Percentiles rank a stretch among this genome's conserved stretches.
phyloP scores from a whole-genome alignment of 192 early-diverging fungal genomes.

The Podochytrium sp. region DNA sequence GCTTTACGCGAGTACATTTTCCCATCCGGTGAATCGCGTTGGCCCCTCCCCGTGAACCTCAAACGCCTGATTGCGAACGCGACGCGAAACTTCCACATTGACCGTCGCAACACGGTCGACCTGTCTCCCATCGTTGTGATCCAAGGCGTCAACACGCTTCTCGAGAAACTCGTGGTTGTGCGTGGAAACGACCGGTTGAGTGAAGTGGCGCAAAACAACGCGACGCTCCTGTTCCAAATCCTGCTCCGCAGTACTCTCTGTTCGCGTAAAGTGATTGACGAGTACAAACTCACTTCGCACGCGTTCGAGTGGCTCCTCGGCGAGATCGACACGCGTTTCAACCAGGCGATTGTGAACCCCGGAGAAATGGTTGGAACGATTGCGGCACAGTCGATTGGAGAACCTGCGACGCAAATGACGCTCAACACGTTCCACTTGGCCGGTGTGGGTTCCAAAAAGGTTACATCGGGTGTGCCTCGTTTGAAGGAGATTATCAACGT shows the following conservation, averaged over 20 bases:
- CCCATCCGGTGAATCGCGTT: constrained; percentile 61
- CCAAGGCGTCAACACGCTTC: constrained; percentile 72
- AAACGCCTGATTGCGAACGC: constrained; percentile 88
- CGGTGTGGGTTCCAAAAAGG: constrained; percentile 96
- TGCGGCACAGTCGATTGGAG: constrained; percentile 98
- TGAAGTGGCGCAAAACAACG: constrained; percentile 87
- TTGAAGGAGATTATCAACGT: constrained; percentile 99
- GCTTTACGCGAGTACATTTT: constrained; percentile 82
- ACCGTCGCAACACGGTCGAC: constrained; percentile 77
- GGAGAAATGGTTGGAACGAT: constrained; percentile 98
- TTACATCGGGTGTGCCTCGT: constrained; percentile 97
- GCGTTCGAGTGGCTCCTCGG: constrained; percentile 95
- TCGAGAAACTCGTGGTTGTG: constrained; percentile 77
- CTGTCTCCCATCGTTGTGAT: constrained; percentile 84
- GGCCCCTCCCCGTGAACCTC: constrained; percentile 92
- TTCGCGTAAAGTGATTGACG: constrained; percentile 83
- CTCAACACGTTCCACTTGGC: constrained; percentile 99
- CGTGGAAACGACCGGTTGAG: constrained; percentile 88
- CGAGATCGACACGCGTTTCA: constrained; percentile 91
- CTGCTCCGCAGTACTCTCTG: constrained; percentile 81
- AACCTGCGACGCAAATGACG: constrained; percentile 99
- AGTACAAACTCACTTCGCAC: constrained; percentile 82
- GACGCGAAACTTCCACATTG: constrained; percentile 85
- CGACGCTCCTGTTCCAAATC: constrained; percentile 91
- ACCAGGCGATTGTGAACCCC: constrained; percentile 86